phyloP scores from a whole-genome alignment of 352 stramenopile species.

The Blastocystis sp. region DNA sequence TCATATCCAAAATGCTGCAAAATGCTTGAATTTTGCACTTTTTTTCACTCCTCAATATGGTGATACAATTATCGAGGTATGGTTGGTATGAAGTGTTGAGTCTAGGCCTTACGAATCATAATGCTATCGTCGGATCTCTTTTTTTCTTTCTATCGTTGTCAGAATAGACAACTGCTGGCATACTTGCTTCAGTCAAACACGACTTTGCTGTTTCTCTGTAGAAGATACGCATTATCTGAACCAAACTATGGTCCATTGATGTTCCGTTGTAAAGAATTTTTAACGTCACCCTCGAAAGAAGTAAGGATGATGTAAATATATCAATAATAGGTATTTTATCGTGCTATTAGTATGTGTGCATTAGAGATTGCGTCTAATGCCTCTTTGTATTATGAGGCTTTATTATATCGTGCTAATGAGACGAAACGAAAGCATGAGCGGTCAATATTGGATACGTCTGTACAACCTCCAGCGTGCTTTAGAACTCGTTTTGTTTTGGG shows the following conservation, averaged over 20 bases:
- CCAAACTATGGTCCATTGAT: slow-evolving; percentile 84
- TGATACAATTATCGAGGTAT: slow-evolving; percentile 80
- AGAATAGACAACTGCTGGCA: neutral
- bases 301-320: neutral
- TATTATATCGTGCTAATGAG: neutral
- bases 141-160: slow-evolving; percentile 27
- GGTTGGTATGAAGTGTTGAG: neutral
- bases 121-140: slow-evolving; percentile 67
- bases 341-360: neutral
- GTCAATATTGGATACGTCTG: neutral
- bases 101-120: slow-evolving; percentile 28
- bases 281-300: slow-evolving; percentile 7
- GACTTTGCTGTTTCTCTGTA: neutral
- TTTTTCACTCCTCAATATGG: slow-evolving; percentile 86
- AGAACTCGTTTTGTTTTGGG: neutral
- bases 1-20: slow-evolving; percentile 74
- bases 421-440: neutral
- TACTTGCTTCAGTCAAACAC: neutral
- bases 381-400: neutral
- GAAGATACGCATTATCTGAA: slow-evolving; percentile 78
- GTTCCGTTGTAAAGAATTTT: slow-evolving; percentile 76
- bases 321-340: neutral
- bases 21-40: slow-evolving; percentile 80
- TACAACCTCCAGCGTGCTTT: too few species aligned
- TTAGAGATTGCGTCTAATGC: neutral